Conservation (phyloP, 768 basidiomycete species). For the Phanerodontia chrysosporium region DNA sequence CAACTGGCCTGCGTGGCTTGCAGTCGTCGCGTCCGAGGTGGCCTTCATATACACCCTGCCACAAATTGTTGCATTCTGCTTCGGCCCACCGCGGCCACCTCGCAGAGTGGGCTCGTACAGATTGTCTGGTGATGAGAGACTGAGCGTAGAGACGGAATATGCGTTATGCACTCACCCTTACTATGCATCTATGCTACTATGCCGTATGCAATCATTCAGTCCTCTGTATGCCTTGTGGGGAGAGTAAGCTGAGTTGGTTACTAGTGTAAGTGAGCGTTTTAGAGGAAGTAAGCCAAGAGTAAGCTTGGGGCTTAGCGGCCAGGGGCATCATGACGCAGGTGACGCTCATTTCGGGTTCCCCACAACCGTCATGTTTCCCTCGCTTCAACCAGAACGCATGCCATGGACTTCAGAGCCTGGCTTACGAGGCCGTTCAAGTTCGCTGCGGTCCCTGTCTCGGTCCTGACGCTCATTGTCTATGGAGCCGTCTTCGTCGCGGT, state of each 20-base stretch:
- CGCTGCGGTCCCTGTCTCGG: constrained; percentile 38
- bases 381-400: not conserved
- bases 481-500: constrained; percentile 42
- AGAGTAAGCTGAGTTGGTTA: too few relatives aligned
- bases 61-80: not conserved
- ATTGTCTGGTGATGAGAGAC: not conserved
- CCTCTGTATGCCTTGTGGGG: too few relatives aligned
- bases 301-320: not conserved
- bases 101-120: not conserved
- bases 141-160: not conserved
- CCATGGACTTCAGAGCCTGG: constrained; percentile 10
- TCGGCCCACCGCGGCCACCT: not conserved
- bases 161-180: not conserved
- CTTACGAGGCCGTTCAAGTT: constrained; percentile 26
- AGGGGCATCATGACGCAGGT: not conserved
- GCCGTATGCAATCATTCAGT: too few relatives aligned
- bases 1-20: not conserved
- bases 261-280: not conserved
- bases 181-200: too few relatives aligned
- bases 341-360: not conserved
- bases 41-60: not conserved
- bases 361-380: not conserved
- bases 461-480: constrained; percentile 47
- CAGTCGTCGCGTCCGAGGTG: not conserved
- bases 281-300: not conserved